Evolutionary conservation across 2,329 filamentous ascomycete genomes (phyloP).

Genomic region (Ophiocordyceps sinensis): DNA sequence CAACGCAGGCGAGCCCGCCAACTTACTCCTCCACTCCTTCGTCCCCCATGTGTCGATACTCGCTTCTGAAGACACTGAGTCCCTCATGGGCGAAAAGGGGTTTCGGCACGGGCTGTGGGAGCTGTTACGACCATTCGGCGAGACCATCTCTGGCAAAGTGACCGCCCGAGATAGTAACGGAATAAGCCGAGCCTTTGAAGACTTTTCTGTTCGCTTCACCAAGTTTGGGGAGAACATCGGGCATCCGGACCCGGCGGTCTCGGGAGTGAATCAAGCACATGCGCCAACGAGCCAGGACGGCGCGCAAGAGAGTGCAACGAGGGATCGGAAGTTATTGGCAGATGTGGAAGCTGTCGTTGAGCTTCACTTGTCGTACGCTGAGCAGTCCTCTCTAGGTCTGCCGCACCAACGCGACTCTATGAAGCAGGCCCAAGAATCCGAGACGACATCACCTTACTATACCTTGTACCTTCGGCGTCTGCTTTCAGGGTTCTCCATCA

Average conservation of each 20-base stretch:
- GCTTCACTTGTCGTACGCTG: constrained; percentile 62
- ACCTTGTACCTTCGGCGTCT: constrained; percentile 71
- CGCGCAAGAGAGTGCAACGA: constrained; percentile 12
- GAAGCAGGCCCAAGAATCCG: constrained; percentile 27
- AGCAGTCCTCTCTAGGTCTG: constrained; percentile 35
- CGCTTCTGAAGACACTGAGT: constrained; percentile 74
- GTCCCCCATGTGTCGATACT: constrained; percentile 81
- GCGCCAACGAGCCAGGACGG: constrained; percentile 23
- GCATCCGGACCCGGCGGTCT: constrained; percentile 26
- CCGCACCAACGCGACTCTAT: constrained; percentile 22
- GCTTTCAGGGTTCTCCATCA: constrained; percentile 62
- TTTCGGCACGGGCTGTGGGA: constrained; percentile 72
- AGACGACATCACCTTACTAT: constrained; percentile 63
- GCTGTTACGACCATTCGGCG: constrained; percentile 79
- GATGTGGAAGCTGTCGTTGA: constrained; percentile 73
- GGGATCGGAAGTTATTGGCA: constrained; percentile 25
- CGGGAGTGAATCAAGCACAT: constrained; percentile 11
- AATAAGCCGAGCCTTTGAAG: constrained; percentile 67
- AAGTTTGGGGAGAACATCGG: constrained; percentile 48
- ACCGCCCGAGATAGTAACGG: constrained; percentile 84
- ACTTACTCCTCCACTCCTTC: constrained; percentile 68
- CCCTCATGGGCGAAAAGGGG: constrained; percentile 68
- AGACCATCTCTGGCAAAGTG: constrained; percentile 74
- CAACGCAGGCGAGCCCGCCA: constrained; percentile 38
- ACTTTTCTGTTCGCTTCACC: constrained; percentile 80